Evolutionary conservation across 2,329 filamentous ascomycete species (phyloP).

Genomic region (Didymella glomerata): DNA sequence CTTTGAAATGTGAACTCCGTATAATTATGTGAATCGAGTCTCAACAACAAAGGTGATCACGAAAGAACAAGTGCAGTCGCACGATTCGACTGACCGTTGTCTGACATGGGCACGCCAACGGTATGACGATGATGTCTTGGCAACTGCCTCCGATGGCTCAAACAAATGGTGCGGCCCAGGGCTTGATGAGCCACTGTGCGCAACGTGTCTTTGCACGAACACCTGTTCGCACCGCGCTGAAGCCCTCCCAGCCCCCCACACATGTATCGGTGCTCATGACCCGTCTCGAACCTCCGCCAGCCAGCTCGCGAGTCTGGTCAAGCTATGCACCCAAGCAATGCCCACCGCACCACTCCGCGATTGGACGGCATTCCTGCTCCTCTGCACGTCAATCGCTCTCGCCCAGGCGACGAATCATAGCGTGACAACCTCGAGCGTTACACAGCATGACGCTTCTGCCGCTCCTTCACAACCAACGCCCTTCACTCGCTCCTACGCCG

Average conservation of each 20-base stretch:
- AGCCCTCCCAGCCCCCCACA: slow-evolving; percentile 16
- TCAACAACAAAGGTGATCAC: not conserved
- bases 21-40: not conserved
- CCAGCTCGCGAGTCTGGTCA: slow-evolving; percentile 38
- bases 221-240: slow-evolving; percentile 28
- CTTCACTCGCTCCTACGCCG: slow-evolving; percentile 29
- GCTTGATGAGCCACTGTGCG: slow-evolving; percentile 15
- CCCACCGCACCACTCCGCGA: slow-evolving; percentile 48
- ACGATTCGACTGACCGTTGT: not conserved
- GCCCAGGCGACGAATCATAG: slow-evolving; percentile 48
- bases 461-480: slow-evolving; percentile 24
- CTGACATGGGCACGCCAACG: not conserved
- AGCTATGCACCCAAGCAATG: slow-evolving; percentile 53
- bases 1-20: not conserved
- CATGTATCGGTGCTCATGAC: slow-evolving; percentile 12
- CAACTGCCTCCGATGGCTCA: slow-evolving; percentile 13
- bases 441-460: slow-evolving; percentile 27
- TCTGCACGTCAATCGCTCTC: slow-evolving; percentile 40
- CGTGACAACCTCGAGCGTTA: slow-evolving; percentile 34
- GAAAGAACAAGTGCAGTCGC: not conserved
- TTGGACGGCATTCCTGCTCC: slow-evolving; percentile 47
- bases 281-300: slow-evolving; percentile 21
- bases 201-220: slow-evolving; percentile 30
- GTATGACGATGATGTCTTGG: slow-evolving; percentile 19
- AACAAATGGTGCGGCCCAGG: slow-evolving; percentile 11